Base-by-base conservation (phyloP, 208 protist species). In the Angomonas desouzai region DNA sequence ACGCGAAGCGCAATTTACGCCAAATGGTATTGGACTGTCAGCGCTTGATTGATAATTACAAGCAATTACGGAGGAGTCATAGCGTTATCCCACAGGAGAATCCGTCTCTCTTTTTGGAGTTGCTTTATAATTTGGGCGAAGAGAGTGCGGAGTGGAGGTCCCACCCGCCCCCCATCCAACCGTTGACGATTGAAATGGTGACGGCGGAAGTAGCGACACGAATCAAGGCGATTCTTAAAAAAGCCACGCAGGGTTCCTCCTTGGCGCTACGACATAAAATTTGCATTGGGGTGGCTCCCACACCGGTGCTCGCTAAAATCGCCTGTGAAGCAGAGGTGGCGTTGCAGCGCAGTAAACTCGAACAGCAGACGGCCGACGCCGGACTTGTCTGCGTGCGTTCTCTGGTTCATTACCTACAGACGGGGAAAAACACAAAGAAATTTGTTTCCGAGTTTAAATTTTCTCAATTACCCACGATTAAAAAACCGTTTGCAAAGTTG, bases 221-320 rank as follows among this genome's bases (percentile, higher is more conserved):
- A 11, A 11, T 29, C 51, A 57, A 53, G 20, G 23, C 18, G 20
- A 20, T 22, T 22, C 7, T 28, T 28, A 22, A 22, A 28, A 53
- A 53, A 18, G 38, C 18, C 38, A 45, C 38, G 11, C 10, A 45
- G 38, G 18, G 18, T 10, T n/a, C n/a, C n/a, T n/a, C n/a, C n/a
- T n/a, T n/a, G n/a, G n/a, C n/a, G n/a, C n/a, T n/a, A n/a, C n/a
- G n/a, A n/a, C n/a, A n/a, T n/a, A n/a, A 74, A 4, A 74, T 92
- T 18, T 89, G 79, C 62, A 79, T 90, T 13, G 89, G 89, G 32
- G 68, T 93, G 0, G 87, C 80, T 0, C 68, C 64, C 1, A 85
- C 74, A 0, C 70, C 84, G 0, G 75, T 87, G 16, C 32, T 91
- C n/a, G 85, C 89, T 6, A 95, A 95, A 76, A 79, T 95, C 33